A percentile compares a stretch with the other conserved stretches of the same genome.
Evolutionary conservation across 441 rosid genomes (phyloP).

Genomic region (Populus tomentosa): DNA sequence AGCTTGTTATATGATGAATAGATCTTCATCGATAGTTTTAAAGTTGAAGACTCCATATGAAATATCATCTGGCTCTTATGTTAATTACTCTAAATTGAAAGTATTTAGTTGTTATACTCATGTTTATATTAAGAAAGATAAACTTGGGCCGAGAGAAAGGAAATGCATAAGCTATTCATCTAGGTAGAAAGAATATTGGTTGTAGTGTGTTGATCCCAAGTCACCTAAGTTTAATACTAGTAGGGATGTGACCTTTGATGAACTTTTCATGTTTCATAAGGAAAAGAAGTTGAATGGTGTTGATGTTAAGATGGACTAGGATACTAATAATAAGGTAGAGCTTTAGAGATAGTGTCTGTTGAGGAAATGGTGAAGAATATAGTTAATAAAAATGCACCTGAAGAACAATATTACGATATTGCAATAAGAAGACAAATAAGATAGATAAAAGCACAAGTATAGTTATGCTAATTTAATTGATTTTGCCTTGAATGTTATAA

Average conservation of each 20-base stretch:
- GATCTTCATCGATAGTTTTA: neutral
- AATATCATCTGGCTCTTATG: neutral
- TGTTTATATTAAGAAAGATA: neutral
- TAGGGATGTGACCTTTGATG: neutral
- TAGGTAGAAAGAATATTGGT: neutral
- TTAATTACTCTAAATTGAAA: neutral
- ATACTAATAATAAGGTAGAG: too few relatives aligned
- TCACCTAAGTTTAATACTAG: neutral
- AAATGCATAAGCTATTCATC: neutral
- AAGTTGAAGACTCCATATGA: neutral
- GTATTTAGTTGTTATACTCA: neutral
- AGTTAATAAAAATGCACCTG: too few relatives aligned
- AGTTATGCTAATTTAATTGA: too few relatives aligned
- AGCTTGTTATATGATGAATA: neutral
- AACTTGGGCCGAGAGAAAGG: neutral
- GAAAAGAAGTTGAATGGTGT: too few relatives aligned
- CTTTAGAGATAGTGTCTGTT: too few relatives aligned
- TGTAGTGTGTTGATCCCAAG: neutral
- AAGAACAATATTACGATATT: too few relatives aligned
- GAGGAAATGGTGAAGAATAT: too few relatives aligned
- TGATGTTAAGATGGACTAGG: too few relatives aligned
- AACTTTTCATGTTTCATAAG: neutral
- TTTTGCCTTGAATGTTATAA: too few relatives aligned
- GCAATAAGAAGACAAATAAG: too few relatives aligned
- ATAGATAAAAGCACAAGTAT: too few relatives aligned